A percentile compares a stretch with the other conserved stretches of the same genome.
These are phyloP conservation scores for Wickerhamiella sorbophila DNA, from an alignment of 805 yeast genomes.

Conservation along the genomic window DNA sequence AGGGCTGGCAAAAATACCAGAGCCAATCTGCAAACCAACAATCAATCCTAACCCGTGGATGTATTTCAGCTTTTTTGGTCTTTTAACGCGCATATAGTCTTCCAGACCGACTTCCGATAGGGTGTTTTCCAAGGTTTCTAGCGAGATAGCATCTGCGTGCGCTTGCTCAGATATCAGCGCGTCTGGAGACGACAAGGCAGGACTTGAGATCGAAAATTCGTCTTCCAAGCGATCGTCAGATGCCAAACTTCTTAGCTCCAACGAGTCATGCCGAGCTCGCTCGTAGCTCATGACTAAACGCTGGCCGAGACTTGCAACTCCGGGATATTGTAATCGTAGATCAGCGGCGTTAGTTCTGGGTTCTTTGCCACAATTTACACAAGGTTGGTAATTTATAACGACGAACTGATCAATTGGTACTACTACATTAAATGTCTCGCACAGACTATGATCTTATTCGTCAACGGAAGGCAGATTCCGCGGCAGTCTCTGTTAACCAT, in stretches of 20 bases:
- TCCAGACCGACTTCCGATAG: no score
- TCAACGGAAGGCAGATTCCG: slow-evolving; percentile 9
- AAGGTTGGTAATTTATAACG: no score
- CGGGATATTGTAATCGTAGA: no score
- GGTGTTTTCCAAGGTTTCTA: background rate
- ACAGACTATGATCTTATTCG: slow-evolving; percentile 1
- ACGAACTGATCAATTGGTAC: no score
- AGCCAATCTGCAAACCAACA: slow-evolving; percentile 31
- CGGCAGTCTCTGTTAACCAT: slow-evolving; percentile 29
- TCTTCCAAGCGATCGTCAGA: background rate
- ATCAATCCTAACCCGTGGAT: slow-evolving; percentile 28
- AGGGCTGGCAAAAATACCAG: slow-evolving; percentile 32
- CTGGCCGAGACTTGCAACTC: no score
- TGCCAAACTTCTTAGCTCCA: background rate
- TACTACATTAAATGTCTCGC: no score
- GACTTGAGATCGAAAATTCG: background rate
- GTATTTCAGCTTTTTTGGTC: slow-evolving; percentile 12
- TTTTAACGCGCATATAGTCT: no score
- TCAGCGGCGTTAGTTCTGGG: no score
- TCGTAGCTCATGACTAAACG: background rate
- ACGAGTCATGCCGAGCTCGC: background rate
- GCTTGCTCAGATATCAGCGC: background rate
- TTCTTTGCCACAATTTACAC: no score
- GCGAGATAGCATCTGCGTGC: background rate
- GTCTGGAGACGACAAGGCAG: background rate